Conservation (phyloP, 805 yeast species). For the Metschnikowia gelsemii region DNA sequence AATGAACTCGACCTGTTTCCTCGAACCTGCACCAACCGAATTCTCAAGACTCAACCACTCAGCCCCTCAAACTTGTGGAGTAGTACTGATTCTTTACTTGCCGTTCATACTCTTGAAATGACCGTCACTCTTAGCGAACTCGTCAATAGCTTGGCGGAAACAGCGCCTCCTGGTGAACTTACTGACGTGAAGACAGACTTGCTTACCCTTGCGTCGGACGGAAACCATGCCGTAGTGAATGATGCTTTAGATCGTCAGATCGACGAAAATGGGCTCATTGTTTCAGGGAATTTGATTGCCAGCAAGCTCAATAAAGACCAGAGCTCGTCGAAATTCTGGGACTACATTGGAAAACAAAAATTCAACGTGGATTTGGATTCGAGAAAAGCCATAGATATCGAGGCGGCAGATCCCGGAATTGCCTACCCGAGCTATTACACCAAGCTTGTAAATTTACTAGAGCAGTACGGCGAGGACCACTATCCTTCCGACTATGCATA, state of each 20-base stretch:
- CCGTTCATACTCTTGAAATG: constrained; percentile 11
- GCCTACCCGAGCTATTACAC: constrained; percentile 31
- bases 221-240: constrained; percentile 25
- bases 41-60: too few species aligned
- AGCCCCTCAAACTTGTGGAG: too few species aligned
- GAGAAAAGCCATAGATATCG: constrained; percentile 52
- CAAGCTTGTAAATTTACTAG: constrained; percentile 33
- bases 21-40: constrained; percentile 3
- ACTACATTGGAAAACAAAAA: constrained; percentile 45
- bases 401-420: constrained; percentile 31
- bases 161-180: constrained; percentile 43
- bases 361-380: constrained; percentile 61
- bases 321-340: constrained; percentile 48
- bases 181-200: constrained; percentile 29
- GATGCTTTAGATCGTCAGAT: constrained; percentile 30
- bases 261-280: constrained; percentile 30
- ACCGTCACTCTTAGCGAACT: constrained; percentile 28
- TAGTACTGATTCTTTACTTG: neutral
- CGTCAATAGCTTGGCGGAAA: constrained; percentile 30
- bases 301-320: constrained; percentile 33
- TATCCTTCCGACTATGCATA: constrained; percentile 59
- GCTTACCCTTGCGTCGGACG: constrained; percentile 23
- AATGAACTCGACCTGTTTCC: neutral
- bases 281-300: constrained; percentile 34
- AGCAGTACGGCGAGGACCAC: constrained; percentile 58